Percentiles rank a stretch among this genome's conserved stretches.
phyloP scores from a whole-genome alignment of 805 yeast species.

The Zygosaccharomyces lentus region DNA sequence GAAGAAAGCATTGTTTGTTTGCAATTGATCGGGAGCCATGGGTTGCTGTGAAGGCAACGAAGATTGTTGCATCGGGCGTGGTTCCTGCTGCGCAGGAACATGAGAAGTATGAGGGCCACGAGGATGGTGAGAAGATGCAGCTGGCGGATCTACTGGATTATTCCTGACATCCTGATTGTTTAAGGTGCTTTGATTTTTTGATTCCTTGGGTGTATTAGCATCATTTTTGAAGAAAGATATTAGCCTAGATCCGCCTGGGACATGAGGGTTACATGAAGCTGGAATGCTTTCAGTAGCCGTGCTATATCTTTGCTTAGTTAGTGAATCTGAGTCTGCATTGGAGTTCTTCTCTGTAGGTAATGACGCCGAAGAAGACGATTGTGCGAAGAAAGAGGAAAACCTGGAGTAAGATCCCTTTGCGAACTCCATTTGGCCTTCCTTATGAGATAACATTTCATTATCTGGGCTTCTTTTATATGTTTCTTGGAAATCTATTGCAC shows the following conservation, averaged over 20 bases:
- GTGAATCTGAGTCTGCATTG: background rate
- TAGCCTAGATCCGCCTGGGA: slow-evolving; percentile 29
- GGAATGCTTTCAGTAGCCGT: background rate
- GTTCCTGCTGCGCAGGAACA: background rate
- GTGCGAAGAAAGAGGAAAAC: slow-evolving; percentile 36
- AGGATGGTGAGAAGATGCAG: background rate
- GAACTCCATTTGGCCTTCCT: slow-evolving; percentile 12
- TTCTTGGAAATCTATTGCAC: background rate
- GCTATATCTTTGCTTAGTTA: background rate
- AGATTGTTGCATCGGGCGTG: slow-evolving; percentile 13
- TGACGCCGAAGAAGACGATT: slow-evolving; percentile 15
- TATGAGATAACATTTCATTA: slow-evolving; percentile 7
- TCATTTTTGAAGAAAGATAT: slow-evolving; percentile 30
- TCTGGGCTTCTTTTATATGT: slow-evolving; percentile 6
- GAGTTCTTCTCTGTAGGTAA: slow-evolving; percentile 5
- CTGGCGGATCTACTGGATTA: background rate
- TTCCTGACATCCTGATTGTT: slow-evolving; percentile 1
- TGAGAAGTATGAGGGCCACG: background rate
- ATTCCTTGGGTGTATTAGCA: slow-evolving; percentile 6
- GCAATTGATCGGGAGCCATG: slow-evolving; percentile 11
- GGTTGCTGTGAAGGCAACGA: slow-evolving; percentile 12
- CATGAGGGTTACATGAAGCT: slow-evolving; percentile 2
- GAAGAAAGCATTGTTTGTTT: slow-evolving; percentile 29
- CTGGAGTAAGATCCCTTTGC: slow-evolving; percentile 25
- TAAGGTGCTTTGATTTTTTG: background rate